Evolutionary conservation across 495 filamentous ascomycete species (phyloP), one percentile per base, ranked within the genome.

Genomic region (Hypoxylon lienhwacheense): DNA sequence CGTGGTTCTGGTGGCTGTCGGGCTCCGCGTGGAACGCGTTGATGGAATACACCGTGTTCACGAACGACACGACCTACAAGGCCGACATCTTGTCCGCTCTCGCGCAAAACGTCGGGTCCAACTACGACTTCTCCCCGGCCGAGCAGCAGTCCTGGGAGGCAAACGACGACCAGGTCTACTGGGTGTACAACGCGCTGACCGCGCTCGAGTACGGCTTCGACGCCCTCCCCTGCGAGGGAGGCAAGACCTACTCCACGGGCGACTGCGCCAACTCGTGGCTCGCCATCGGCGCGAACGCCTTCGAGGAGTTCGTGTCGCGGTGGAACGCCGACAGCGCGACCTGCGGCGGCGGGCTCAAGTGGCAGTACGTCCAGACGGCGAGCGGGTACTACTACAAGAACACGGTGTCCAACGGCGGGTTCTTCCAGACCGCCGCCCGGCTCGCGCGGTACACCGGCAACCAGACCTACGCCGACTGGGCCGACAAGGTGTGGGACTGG

Each of bases 151-250:
- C 83, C 46, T 86, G 85, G 1, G 77, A 82, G 48, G 88, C 89
- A 36, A 95, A 95, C 63, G 89, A 95, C 59, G 89, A 95, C 64
- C 90, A 93, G 62, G 84, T 77, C 0, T 95, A 95, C 66, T 95
- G 90, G 90, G 87, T 78, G 31, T 84, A 92, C 64, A 79, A 86
- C 8, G 87, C 83, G 21, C 86, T 95, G 78, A 79, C 83, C 1
- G 90, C 90, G 0, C 86, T 90, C 3, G 90, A 95, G 64, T 79
- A 83, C 47, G 84, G 81, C 45, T 92, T 85, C 60, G 44, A 53
- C 11, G 49, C 61, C 1, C 46, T 67, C 15, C 65, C 59, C 4
- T 57, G 59, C 26, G 34, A 49, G n/a, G 29, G 19, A 12, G 40
- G 59, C 11, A 39, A 34, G 20, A 29, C 84, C 82, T 0, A 70